phyloP scores from a whole-genome alignment of 2,329 filamentous ascomycete species.

The Apiospora rasikravindrae region DNA sequence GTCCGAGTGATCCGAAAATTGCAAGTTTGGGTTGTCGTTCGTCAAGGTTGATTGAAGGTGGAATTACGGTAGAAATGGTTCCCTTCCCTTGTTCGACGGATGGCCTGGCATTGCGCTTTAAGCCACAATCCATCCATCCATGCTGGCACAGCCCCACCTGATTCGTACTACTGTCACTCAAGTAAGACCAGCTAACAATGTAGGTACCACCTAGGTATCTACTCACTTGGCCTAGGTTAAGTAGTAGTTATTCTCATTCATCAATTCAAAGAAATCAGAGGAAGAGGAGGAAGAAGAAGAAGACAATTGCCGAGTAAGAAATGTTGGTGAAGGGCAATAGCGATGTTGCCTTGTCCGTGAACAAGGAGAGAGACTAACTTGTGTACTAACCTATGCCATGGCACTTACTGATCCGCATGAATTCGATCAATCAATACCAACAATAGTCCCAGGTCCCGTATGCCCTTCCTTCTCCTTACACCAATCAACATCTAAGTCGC shows the following conservation, averaged over 20 bases:
- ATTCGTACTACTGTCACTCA: neutral
- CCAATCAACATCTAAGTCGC: neutral
- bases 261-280: neutral
- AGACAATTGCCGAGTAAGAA: too few relatives aligned
- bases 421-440: neutral
- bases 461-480: neutral
- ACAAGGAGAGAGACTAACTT: neutral
- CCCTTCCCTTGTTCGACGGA: slow-evolving; percentile 1
- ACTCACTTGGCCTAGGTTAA: too few relatives aligned
- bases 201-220: neutral
- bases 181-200: neutral
- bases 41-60: slow-evolving; percentile 2
- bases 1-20: slow-evolving; percentile 6
- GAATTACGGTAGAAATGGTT: neutral
- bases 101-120: neutral
- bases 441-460: neutral
- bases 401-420: neutral
- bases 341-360: neutral
- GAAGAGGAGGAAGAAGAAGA: too few relatives aligned
- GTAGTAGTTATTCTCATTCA: neutral
- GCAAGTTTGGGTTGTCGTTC: neutral
- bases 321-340: too few relatives aligned
- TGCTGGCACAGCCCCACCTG: slow-evolving; percentile 2
- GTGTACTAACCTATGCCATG: neutral
- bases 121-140: neutral